phyloP scores from a whole-genome alignment of 2,329 filamentous ascomycete species.

The Cyphellophora attinorum region DNA sequence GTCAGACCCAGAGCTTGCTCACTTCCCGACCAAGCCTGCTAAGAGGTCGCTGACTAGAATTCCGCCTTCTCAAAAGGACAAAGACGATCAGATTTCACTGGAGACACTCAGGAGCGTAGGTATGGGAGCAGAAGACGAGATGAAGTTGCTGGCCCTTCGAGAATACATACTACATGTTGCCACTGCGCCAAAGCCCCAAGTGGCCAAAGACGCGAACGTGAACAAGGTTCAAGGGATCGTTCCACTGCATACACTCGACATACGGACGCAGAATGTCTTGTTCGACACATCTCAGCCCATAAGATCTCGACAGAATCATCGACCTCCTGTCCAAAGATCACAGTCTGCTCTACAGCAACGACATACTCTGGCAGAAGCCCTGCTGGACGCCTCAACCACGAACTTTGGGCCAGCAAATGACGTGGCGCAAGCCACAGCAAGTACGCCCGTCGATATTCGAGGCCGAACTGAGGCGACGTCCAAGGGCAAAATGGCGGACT shows the following conservation, averaged over 20 bases:
- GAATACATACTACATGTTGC: conserved; percentile 89
- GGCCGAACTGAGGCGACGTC: background rate
- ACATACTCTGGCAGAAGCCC: conserved; percentile 80
- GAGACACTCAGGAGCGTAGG: conserved; percentile 73
- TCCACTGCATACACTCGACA: conserved; percentile 61
- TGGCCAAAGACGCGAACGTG: conserved; percentile 24
- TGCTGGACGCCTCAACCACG: conserved; percentile 83
- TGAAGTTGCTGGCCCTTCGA: conserved; percentile 73
- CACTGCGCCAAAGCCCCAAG: conserved; percentile 32
- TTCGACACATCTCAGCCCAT: conserved; percentile 59
- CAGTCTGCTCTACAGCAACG: conserved; percentile 32
- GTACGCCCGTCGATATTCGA: conserved; percentile 10
- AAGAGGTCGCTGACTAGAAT: conserved; percentile 41
- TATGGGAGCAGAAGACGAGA: conserved; percentile 72
- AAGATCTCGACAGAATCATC: conserved; percentile 15
- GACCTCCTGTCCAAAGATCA: conserved; percentile 21
- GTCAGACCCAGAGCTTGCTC: conserved; percentile 44
- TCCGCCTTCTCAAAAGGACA: conserved; percentile 52
- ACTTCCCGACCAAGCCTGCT: conserved; percentile 43
- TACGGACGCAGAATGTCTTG: conserved; percentile 81
- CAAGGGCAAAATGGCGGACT: background rate
- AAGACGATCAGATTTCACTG: conserved; percentile 94
- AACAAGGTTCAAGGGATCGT: conserved; percentile 66
- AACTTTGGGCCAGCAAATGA: conserved; percentile 52
- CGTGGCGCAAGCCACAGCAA: conserved; percentile 7